Evolutionary conservation across 2,329 filamentous ascomycete species (phyloP), one percentile per base, ranked within the genome.

Genomic region (Calonectria pseudoreteaudii): DNA sequence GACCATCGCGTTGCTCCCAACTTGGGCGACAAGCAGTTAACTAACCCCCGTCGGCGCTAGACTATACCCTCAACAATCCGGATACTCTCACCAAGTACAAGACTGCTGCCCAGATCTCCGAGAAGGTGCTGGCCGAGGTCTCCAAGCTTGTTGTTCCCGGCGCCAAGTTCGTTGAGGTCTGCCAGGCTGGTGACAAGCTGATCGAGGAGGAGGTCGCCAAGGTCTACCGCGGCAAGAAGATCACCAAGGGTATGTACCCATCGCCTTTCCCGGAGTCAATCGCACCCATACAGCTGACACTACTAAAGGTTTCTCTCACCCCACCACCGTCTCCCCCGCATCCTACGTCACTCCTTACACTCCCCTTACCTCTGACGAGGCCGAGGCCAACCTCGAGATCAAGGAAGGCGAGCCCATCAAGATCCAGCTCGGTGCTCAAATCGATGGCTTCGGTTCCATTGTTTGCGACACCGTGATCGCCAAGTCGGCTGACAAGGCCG

Each of bases 31-130:
- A 36, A 23, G 49, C 20, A 41, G 26, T 44, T 38, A 49, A 68
- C 74, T 70, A 64, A 26, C 11, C 14, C 14, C 13, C n/a, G 36
- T n/a, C 44, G 41, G 20, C n/a, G 23, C 0, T 80, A 98, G 95
- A 98, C 86, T 96, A 97, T 89, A 91, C 94, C 80, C 92, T 98
- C 86, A 94, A 93, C 86, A 97, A 97, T 90, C 95, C 94, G 75
- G 94, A 97, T 86, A 98, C 95, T 82, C 91, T 99, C 82, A 98
- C 97, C 88, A 99, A 98, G 91, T 98, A 98, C 91, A 98, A 98
- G 93, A 96, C 94, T 79, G 97, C 97, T 72, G 96, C 94, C 77
- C 91, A 94, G 85, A 98, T 99, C 87, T 97, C 96, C 66, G 95
- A 98, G 86, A 98, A 96, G 89, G 96, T 98, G 80, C 92, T 99